Conservation (phyloP, 768 basidiomycete genomes). For the Lactarius psammicola region DNA sequence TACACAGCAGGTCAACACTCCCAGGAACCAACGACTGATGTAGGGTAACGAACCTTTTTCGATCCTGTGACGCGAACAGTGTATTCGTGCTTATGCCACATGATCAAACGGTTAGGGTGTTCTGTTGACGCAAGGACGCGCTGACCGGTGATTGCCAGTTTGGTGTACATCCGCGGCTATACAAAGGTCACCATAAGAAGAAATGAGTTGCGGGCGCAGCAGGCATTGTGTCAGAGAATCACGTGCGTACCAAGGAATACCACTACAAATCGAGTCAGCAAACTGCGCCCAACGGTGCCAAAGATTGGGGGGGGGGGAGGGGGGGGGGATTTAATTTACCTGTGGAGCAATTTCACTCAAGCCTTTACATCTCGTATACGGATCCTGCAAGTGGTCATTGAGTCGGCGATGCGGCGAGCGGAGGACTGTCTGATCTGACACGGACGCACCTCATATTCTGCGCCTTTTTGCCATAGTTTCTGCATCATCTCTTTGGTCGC, state of each 20-base stretch:
- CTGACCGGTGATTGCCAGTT: constrained; percentile 48
- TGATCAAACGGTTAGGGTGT: constrained; percentile 59
- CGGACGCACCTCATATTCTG: constrained; percentile 58
- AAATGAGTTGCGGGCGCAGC: constrained; percentile 4
- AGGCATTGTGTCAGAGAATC: background rate
- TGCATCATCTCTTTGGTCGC: constrained; percentile 53
- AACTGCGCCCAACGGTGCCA: background rate
- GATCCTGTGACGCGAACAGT: constrained; percentile 49
- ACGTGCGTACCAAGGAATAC: constrained; percentile 48
- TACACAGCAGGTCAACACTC: constrained; percentile 3
- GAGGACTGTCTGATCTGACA: constrained; percentile 21
- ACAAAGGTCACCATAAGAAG: constrained; percentile 1
- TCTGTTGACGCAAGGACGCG: constrained; percentile 60
- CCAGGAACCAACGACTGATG: background rate
- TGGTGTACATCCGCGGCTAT: constrained; percentile 58
- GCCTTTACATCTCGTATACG: constrained; percentile 27
- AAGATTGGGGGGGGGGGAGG: too few species aligned
- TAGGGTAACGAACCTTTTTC: constrained; percentile 45
- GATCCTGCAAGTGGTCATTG: constrained; percentile 35
- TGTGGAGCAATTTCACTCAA: constrained; percentile 30
- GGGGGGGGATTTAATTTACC: constrained; percentile 18
- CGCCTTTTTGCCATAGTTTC: constrained; percentile 53
- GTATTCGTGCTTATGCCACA: constrained; percentile 60
- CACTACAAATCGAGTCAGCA: constrained; percentile 38
- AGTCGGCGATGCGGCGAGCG: constrained; percentile 40